Evolutionary conservation across 2,329 filamentous ascomycete species (phyloP).

Genomic region (Fusarium pilosicola): DNA sequence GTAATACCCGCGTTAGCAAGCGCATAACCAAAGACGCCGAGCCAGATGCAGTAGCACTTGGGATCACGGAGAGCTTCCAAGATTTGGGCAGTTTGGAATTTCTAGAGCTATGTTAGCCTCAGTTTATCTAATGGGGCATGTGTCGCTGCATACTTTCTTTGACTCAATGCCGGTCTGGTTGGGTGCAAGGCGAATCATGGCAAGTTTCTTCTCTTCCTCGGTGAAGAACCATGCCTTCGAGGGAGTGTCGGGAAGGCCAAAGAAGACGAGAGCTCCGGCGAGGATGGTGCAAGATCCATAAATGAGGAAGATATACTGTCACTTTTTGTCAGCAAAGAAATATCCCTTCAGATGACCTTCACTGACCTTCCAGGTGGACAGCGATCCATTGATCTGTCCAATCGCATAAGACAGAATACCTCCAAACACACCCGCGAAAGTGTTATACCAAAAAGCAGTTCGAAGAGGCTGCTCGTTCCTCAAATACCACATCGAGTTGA

Average conservation of each 20-base stretch:
- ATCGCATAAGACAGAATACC: slow-evolving; percentile 47
- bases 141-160: background rate
- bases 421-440: slow-evolving; percentile 47
- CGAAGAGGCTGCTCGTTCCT: slow-evolving; percentile 46
- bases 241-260: slow-evolving; percentile 4
- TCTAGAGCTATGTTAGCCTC: background rate
- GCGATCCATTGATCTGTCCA: slow-evolving; percentile 41
- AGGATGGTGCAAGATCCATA: slow-evolving; percentile 30
- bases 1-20: slow-evolving; percentile 77
- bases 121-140: no score
- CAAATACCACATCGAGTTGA: slow-evolving; percentile 49
- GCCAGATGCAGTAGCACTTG: slow-evolving; percentile 42
- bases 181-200: background rate
- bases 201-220: background rate
- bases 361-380: slow-evolving; percentile 37
- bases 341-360: accelerated
- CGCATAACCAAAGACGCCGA: slow-evolving; percentile 64
- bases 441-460: slow-evolving; percentile 48
- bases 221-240: slow-evolving; percentile 17
- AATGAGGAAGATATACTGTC: slow-evolving; percentile 39
- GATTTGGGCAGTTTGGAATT: slow-evolving; percentile 30
- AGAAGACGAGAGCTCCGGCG: background rate
- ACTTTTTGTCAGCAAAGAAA: accelerated
- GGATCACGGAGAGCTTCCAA: slow-evolving; percentile 35
- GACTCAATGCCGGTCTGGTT: background rate